Conservation (phyloP, 2,329 filamentous ascomycete genomes). For the Emergomyces orientalis region DNA sequence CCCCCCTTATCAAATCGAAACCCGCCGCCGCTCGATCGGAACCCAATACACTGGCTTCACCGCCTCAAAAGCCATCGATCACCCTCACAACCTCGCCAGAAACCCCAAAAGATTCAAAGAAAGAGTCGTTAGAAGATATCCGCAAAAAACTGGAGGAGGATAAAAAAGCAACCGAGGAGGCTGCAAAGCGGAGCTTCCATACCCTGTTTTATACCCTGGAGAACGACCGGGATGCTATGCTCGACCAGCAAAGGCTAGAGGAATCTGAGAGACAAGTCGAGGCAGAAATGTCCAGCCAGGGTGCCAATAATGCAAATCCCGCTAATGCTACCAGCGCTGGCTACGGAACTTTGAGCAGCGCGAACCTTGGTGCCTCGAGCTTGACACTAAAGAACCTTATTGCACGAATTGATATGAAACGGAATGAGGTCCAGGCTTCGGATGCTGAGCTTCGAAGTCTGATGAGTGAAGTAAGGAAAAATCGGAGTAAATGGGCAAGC, state of each 20-base stretch:
- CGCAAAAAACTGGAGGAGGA: slow-evolving; percentile 89
- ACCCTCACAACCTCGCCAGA: slow-evolving; percentile 54
- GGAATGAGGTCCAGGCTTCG: slow-evolving; percentile 79
- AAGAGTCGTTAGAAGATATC: slow-evolving; percentile 70
- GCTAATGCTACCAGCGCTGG: slow-evolving; percentile 51
- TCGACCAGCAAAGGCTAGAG: slow-evolving; percentile 93
- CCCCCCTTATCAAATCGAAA: slow-evolving; percentile 44
- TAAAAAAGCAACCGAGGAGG: slow-evolving; percentile 81
- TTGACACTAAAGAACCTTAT: slow-evolving; percentile 95
- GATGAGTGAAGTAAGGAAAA: slow-evolving; percentile 96
- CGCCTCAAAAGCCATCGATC: slow-evolving; percentile 58
- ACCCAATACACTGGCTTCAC: slow-evolving; percentile 51
- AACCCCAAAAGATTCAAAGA: slow-evolving; percentile 47
- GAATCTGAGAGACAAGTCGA: slow-evolving; percentile 94
- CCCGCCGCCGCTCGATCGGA: slow-evolving; percentile 43
- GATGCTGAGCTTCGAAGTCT: slow-evolving; percentile 85
- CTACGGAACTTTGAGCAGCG: slow-evolving; percentile 82
- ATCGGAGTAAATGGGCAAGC: slow-evolving; percentile 96
- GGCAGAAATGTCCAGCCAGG: slow-evolving; percentile 72
- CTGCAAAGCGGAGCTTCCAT: slow-evolving; percentile 81
- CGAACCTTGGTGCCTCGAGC: slow-evolving; percentile 91
- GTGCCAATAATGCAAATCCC: slow-evolving; percentile 43
- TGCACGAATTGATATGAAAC: slow-evolving; percentile 85
- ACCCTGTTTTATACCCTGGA: slow-evolving; percentile 92
- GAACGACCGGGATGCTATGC: slow-evolving; percentile 89